These are phyloP conservation scores for Penicillium cinerascens DNA, from an alignment of 495 filamentous ascomycete genomes.

Conservation along the genomic window DNA sequence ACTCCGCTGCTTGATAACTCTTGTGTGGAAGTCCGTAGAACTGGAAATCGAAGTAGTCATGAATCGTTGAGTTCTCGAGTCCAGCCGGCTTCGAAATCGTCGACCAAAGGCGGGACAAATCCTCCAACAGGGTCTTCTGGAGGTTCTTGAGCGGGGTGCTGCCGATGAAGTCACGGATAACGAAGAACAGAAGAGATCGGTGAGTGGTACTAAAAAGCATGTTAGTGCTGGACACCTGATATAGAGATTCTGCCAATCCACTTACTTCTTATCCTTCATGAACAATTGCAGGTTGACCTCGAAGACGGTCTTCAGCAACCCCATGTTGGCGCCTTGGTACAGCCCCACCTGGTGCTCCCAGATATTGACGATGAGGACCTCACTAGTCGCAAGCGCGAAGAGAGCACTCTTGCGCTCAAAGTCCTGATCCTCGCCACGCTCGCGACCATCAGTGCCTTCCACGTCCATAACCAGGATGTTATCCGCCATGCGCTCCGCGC, in stretches of 20 bases:
- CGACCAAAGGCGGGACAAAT: slow-evolving; percentile 87
- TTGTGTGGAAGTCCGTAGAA: slow-evolving; percentile 96
- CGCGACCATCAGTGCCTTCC: slow-evolving; percentile 94
- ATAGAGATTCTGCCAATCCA: slow-evolving; percentile 8
- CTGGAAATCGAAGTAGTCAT: slow-evolving; percentile 97
- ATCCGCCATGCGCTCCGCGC: slow-evolving; percentile 67
- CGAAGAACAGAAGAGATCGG: slow-evolving; percentile 93
- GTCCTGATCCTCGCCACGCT: slow-evolving; percentile 96
- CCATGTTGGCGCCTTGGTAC: slow-evolving; percentile 99
- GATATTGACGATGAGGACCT: slow-evolving; percentile 97
- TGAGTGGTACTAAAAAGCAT: slow-evolving; percentile 66
- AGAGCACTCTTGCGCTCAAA: slow-evolving; percentile 97
- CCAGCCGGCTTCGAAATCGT: slow-evolving; percentile 86
- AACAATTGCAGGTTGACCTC: slow-evolving; percentile 98
- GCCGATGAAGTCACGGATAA: slow-evolving; percentile 94
- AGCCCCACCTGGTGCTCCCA: slow-evolving; percentile 99
- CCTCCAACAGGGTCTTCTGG: slow-evolving; percentile 83
- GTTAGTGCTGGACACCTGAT: slow-evolving; percentile 12
- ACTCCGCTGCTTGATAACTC: slow-evolving; percentile 91
- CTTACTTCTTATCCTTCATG: slow-evolving; percentile 86
- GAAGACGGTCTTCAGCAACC: slow-evolving; percentile 94
- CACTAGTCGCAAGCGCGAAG: slow-evolving; percentile 94
- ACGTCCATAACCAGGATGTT: slow-evolving; percentile 99
- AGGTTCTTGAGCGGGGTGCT: slow-evolving; percentile 85
- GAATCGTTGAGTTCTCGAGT: slow-evolving; percentile 81